These are phyloP conservation scores for Neopestalotiopsis sp. DNA, from an alignment of 2,329 filamentous ascomycete genomes.

Conservation along the genomic window DNA sequence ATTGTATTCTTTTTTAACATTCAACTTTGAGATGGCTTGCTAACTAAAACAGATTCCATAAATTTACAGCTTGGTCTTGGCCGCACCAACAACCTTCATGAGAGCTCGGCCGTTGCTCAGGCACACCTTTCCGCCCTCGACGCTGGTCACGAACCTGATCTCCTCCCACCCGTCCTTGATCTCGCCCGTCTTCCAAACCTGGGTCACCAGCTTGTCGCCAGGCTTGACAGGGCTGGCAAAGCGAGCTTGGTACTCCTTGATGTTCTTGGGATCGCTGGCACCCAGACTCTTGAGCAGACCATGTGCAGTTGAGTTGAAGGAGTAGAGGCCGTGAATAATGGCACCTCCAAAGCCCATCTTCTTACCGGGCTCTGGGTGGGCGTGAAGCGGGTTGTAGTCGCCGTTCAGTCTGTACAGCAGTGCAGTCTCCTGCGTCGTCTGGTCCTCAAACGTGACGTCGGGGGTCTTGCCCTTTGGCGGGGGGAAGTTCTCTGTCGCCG, in stretches of 20 bases:
- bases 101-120: slow-evolving; percentile 86
- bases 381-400: slow-evolving; percentile 94
- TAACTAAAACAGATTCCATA: not conserved
- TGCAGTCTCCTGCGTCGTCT: slow-evolving; percentile 75
- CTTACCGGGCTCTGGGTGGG: slow-evolving; percentile 80
- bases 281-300: slow-evolving; percentile 76
- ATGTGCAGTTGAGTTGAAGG: slow-evolving; percentile 82
- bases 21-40: not conserved
- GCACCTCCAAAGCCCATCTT: slow-evolving; percentile 91
- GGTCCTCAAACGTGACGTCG: slow-evolving; percentile 72
- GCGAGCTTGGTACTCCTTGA: slow-evolving; percentile 87
- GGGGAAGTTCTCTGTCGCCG: slow-evolving; percentile 78
- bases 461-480: slow-evolving; percentile 75
- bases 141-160: slow-evolving; percentile 77
- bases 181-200: slow-evolving; percentile 81
- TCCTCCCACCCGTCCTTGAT: slow-evolving; percentile 77
- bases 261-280: slow-evolving; percentile 77
- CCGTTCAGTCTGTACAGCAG: slow-evolving; percentile 86
- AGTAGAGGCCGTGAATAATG: slow-evolving; percentile 90
- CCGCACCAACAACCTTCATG: slow-evolving; percentile 66
- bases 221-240: slow-evolving; percentile 87
- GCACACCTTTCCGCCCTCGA: slow-evolving; percentile 82
- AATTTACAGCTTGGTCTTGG: slow-evolving; percentile 67
- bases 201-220: slow-evolving; percentile 80
- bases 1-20: not conserved